Base-by-base conservation (phyloP, 2,329 filamentous ascomycete species). In the Phaeosphaeria sp. region DNA sequence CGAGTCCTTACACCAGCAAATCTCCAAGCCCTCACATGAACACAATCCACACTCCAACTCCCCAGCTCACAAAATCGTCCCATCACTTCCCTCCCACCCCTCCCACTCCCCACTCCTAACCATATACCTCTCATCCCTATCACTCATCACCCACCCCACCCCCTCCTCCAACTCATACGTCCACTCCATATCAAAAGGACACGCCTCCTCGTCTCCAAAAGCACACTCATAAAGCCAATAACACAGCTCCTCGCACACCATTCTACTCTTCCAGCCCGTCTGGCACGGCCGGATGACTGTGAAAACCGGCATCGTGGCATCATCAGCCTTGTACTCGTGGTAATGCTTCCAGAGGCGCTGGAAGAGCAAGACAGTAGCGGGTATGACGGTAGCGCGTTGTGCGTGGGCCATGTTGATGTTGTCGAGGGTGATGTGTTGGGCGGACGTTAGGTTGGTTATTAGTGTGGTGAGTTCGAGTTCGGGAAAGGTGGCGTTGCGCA, bases 131-230 rank as follows among this genome's bases (percentile, higher is more conserved):
- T 47, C 25, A 27, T 65, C 56, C 6, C 50, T 36, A 5, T 57
- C 40, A 45, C 60, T 48, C 2, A 65, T 24, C 18, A 53, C 50
- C 62, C 62, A 65, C 6, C 62, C 62, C 17, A 59, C 48, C 6
- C 55, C 44, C 8, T 30, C 49, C 44, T 42, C 52, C 33, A 56
- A 22, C 20, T 36, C n/a, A 27, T 25, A 6, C 1, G 3, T 2
- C 17, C 2, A 7, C 33, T 15, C 2, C 18, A 39, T 3, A 3
- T 46, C 33, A 48, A 65, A 61, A 5, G 62, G 60, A 6, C 5
- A 42, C 54, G 46, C 1, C 2, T 22, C 22, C 44, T 59, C 56
- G 4, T 25, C 50, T 11, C 17, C 18, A 27, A n/a, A 25, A 3
- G 46, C 43, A 2, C 55, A 50, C 3, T 40, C 39, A n/a, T 57